Base-by-base conservation (phyloP, 306 rosid genomes). In the Cajanus cajan region DNA sequence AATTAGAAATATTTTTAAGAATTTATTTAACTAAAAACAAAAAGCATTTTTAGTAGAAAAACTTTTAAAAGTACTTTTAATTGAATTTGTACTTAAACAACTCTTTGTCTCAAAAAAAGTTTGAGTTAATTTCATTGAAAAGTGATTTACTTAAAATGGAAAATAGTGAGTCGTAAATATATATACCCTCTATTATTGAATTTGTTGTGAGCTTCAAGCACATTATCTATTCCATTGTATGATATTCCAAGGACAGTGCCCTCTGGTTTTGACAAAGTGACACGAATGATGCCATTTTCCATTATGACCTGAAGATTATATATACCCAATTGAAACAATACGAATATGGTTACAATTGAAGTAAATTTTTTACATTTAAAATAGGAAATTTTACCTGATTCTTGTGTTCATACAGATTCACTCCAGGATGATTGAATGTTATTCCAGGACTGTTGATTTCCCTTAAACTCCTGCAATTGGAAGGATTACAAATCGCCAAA, bases 181-280 rank as follows among this genome's bases (percentile, higher is more conserved):
- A 12, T 13, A 57, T 88, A 90, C 92, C 97, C 97, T 87, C 92
- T 92, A 33, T 92, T 61, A 1, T 19, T 7, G 21, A 5, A 21
- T 6, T 19, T 31, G 52, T 82, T 87, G 1, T 52, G 76, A 21
- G 18, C 31, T 41, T 85, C 91, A 36, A 92, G 90, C 34, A 92
- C 36, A 67, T 90, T 90, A 1, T 58, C 64, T n/a, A 90, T 61
- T 50, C 90, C 91, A 22, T 85, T 87, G 69, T 87, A 90, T 62
- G 80, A 79, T 62, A 91, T 64, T 57, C 88, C 92, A 15, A 85
- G 15, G 4, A 89, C 41, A 36, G 82, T 65, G 7, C 97, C 97
- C 1, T 52, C 80, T 0, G 97, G 97, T 21, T 44, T 47, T 8
- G 92, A 82, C 19, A 91, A 64, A 16, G 68, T 78, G n/a, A 88